Base-by-base conservation (phyloP, 441 rosid species). In the Populus hybrid region DNA sequence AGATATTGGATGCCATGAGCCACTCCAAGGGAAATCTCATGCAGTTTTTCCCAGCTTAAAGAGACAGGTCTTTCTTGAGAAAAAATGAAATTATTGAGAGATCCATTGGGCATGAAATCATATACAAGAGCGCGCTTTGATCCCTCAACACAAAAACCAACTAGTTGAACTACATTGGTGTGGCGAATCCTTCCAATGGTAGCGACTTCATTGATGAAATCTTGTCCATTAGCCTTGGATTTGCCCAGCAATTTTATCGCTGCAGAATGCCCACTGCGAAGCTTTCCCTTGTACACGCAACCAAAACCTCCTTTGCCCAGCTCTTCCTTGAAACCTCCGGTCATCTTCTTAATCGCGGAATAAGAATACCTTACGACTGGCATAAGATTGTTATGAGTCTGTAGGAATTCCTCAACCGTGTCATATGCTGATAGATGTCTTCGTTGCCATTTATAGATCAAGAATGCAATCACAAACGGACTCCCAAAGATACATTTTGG, bases 391-490 rank as follows among this genome's bases (percentile, higher is more conserved):
- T 8, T 72, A 4, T 23, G 72, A 46, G 20, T 18, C 7, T 32
- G 80, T 10, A 78, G 59, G 24, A 78, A 78, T 34, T 77, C 72
- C 40, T 77, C 76, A 7, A 66, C 14, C 1, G 8, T 24, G 2
- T 26, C 20, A 8, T 77, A 38, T 71, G 14, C 71, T 5, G 72
- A 71, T 64, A 77, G 18, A 72, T 72, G 80, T 32, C 80, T 77
- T n/a, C 64, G 64, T 23, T 50, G 21, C 75, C 75, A 77, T 70
- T 70, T 70, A 4, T 77, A 70, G 46, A 77, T n/a, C 18, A 77
- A 6, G n/a, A 70, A 28, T 20, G 32, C 70, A 38, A 71, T 0
- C 26, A 77, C 40, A 32, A 34, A 36, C 6, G 50, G 79, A 18
- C 32, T 20, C 32, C 75, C 79, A 35, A 54, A 35, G 0, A 70